phyloP scores from a whole-genome alignment of 2,329 filamentous ascomycete genomes.

The Sporothrix euskadiensis region DNA sequence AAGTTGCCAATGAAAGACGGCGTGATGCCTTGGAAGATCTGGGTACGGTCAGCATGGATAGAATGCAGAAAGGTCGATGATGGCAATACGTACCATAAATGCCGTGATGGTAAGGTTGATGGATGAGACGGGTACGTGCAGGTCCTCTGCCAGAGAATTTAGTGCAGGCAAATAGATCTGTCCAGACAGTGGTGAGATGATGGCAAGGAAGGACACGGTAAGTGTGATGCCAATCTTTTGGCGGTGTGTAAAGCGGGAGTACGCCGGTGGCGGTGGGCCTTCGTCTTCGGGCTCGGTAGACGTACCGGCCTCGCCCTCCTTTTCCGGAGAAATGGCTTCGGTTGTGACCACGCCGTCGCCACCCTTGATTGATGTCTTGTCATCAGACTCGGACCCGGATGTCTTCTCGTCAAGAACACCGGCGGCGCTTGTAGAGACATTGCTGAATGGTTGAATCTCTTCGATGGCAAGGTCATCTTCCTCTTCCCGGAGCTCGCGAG shows the following conservation, averaged over 20 bases:
- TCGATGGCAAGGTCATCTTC: slow-evolving; percentile 24
- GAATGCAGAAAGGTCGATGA: background rate
- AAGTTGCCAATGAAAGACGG: slow-evolving; percentile 52
- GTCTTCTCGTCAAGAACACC: slow-evolving; percentile 8
- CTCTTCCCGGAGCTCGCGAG: background rate
- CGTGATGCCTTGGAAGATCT: slow-evolving; percentile 53
- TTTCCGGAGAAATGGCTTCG: background rate
- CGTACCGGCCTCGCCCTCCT: background rate
- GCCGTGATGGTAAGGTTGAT: slow-evolving; percentile 48
- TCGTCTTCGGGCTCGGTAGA: background rate
- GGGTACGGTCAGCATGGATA: background rate
- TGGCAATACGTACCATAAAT: slow-evolving; percentile 39
- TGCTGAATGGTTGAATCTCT: slow-evolving; percentile 23
- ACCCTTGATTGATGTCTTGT: background rate
- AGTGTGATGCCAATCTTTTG: slow-evolving; percentile 33
- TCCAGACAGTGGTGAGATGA: slow-evolving; percentile 30
- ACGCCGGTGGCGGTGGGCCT: slow-evolving; percentile 4
- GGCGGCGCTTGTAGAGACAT: background rate
- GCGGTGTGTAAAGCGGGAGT: slow-evolving; percentile 27
- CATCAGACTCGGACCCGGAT: background rate
- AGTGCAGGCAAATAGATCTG: slow-evolving; percentile 31
- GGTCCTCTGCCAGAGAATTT: slow-evolving; percentile 32
- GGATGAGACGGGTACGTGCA: slow-evolving; percentile 38
- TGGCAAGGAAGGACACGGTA: slow-evolving; percentile 30
- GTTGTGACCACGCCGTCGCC: background rate